A percentile compares a stretch with the other conserved stretches of the same genome.
These are phyloP conservation scores for Rhodotorula diobovata DNA, from an alignment of 768 basidiomycete genomes.

Conservation along the genomic window DNA sequence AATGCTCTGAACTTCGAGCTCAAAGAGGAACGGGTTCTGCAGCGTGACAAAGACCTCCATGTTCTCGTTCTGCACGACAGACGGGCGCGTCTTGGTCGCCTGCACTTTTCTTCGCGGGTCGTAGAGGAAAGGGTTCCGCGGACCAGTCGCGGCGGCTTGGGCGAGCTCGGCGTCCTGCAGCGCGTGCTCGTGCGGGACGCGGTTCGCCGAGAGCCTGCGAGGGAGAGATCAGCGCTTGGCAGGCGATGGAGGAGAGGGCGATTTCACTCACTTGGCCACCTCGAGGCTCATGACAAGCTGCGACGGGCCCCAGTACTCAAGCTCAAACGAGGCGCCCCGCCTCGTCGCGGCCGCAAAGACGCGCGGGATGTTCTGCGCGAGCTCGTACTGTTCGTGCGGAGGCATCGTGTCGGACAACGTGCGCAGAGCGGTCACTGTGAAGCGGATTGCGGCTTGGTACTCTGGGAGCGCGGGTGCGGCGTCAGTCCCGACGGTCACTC, in stretches of 20 bases:
- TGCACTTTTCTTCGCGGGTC: conserved; percentile 66
- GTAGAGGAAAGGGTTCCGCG: conserved; percentile 71
- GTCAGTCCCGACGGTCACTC: not conserved
- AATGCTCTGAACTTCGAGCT: conserved; percentile 77
- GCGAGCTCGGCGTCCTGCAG: conserved; percentile 37
- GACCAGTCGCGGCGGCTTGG: not conserved
- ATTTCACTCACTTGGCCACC: conserved; percentile 56
- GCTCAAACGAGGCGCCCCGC: conserved; percentile 64
- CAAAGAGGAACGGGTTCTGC: conserved; percentile 89
- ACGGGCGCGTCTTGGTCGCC: conserved; percentile 57
- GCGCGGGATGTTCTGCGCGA: conserved; percentile 37
- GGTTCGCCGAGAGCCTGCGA: conserved; percentile 64
- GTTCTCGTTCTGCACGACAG: conserved; percentile 75
- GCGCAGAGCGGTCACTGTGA: conserved; percentile 80
- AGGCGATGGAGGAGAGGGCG: not conserved
- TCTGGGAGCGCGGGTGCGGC: conserved; percentile 53
- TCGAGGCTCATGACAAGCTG: conserved; percentile 73
- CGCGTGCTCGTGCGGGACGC: conserved; percentile 69
- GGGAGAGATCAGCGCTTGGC: not conserved
- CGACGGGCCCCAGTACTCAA: conserved; percentile 81
- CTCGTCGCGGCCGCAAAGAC: conserved; percentile 64
- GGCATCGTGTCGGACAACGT: conserved; percentile 65
- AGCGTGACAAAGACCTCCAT: conserved; percentile 77
- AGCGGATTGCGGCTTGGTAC: conserved; percentile 75
- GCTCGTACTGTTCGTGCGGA: conserved; percentile 64